Evolutionary conservation across 257 asterid species (phyloP), one percentile per base, ranked within the genome.

Genomic region (Ilex asprella): DNA sequence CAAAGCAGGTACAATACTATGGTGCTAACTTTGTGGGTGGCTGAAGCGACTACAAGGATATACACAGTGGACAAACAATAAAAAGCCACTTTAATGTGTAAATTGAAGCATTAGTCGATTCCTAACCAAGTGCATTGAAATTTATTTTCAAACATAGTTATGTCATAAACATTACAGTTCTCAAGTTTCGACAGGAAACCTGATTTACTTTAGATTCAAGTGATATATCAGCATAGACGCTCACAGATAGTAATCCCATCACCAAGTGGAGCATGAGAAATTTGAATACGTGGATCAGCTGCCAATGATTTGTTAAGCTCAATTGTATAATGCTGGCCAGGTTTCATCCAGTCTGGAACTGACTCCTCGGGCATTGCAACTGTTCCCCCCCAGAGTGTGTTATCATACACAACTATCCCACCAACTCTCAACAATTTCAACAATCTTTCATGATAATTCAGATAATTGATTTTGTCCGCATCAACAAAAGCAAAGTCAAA

Each of bases 401-500:
- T 86, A 32, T 86, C 95, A 47, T 83, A 86, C 7, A 74, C 70
- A 13, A 78, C 63, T 10, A 78, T 30, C 0, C 86, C 88, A 0
- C 88, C 88, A 12, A 76, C 70, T 57, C 63, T 83, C 76, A 86
- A 3, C 50, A 83, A 60, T 55, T 74, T 60, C 76, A 83, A 6
- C 44, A 83, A 3, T 63, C 68, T 79, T 59, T 83, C 85, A 5
- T 86, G 94, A 59, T 83, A 86, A 2, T 75, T 75, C 3, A 59
- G 58, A 10, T 75, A 81, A 30, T 59, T 75, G 1, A 0, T 27
- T 58, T 81, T 86, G 58, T 83, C 88, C 12, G 84, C 91, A 2
- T 86, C 91, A 2, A 86, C 91, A 47, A 60, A 83, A 2, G 84
- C 95, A 64, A 75, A 86, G 65, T 79, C 91, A 10, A 69, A 77